Conservation (phyloP, 345 rosid species). For the Acer yangbiense region DNA sequence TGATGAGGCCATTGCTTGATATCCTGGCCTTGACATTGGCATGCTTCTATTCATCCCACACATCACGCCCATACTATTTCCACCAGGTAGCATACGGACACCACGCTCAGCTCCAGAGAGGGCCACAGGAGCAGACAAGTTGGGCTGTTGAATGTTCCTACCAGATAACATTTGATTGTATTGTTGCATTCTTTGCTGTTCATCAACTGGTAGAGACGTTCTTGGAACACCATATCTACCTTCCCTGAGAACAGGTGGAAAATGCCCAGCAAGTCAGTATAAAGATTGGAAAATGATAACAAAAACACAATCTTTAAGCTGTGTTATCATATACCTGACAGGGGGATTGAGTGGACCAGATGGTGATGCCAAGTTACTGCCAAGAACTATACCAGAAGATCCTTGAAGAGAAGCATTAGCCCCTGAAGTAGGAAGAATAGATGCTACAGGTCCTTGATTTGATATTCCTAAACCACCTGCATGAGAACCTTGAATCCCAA, state of each 20-base stretch:
- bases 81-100: slow-evolving; percentile 63
- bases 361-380: slow-evolving; percentile 57
- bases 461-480: slow-evolving; percentile 52
- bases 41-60: slow-evolving; percentile 67
- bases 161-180: slow-evolving; percentile 64
- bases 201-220: slow-evolving; percentile 73
- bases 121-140: slow-evolving; percentile 66
- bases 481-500: slow-evolving; percentile 65
- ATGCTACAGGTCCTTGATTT: slow-evolving; percentile 67
- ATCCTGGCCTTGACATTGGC: slow-evolving; percentile 77
- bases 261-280: slow-evolving; percentile 2
- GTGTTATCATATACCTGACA: slow-evolving; percentile 46
- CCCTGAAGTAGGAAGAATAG: slow-evolving; percentile 64
- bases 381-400: slow-evolving; percentile 61
- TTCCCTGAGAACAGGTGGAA: slow-evolving; percentile 54
- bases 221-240: slow-evolving; percentile 71
- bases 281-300: slow-evolving; percentile 21
- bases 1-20: slow-evolving; percentile 76
- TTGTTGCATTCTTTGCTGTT: slow-evolving; percentile 81
- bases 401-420: slow-evolving; percentile 65
- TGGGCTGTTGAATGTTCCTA: slow-evolving; percentile 76
- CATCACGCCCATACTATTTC: slow-evolving; percentile 68
- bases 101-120: slow-evolving; percentile 69
- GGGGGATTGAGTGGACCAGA: slow-evolving; percentile 63
- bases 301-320: slow-evolving; percentile 25